Evolutionary conservation across 2,329 filamentous ascomycete species (phyloP).

Genomic region (Microdochium nivale): DNA sequence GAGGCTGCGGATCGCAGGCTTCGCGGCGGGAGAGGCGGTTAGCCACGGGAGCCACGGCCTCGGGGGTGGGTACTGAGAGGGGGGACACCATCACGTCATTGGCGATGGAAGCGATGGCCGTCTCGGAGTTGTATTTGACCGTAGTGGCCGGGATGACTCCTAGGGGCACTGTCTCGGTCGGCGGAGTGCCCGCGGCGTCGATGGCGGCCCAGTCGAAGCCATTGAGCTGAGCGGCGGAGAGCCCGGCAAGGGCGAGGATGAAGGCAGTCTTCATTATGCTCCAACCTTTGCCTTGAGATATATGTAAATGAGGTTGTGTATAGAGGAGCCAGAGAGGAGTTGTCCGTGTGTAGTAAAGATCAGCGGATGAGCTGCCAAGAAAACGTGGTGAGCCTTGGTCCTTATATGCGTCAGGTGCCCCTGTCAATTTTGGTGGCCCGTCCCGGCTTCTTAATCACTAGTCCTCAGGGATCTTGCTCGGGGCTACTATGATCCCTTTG

Average conservation of each 20-base stretch:
- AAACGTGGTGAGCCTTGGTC: too few relatives aligned
- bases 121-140: background rate
- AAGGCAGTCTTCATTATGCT: constrained; percentile 1
- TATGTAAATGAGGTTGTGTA: too few relatives aligned
- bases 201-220: constrained; percentile 3
- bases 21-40: constrained; percentile 23
- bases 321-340: too few relatives aligned
- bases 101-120: constrained; percentile 1
- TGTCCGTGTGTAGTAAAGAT: too few relatives aligned
- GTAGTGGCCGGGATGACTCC: background rate
- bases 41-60: constrained; percentile 18
- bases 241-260: constrained; percentile 4
- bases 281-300: background rate
- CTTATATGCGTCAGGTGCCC: too few relatives aligned
- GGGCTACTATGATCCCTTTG: too few relatives aligned
- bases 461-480: too few relatives aligned
- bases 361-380: too few relatives aligned
- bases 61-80: constrained; percentile 14
- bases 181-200: constrained; percentile 1
- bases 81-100: constrained; percentile 3
- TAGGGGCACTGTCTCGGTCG: constrained; percentile 1
- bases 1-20: constrained; percentile 24
- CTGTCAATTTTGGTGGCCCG: too few relatives aligned
- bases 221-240: constrained; percentile 2
- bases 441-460: too few relatives aligned